A percentile compares a stretch with the other conserved stretches of the same genome.
These are phyloP conservation scores for Boletus subparvulus DNA, from an alignment of 768 basidiomycete genomes.

Conservation along the genomic window DNA sequence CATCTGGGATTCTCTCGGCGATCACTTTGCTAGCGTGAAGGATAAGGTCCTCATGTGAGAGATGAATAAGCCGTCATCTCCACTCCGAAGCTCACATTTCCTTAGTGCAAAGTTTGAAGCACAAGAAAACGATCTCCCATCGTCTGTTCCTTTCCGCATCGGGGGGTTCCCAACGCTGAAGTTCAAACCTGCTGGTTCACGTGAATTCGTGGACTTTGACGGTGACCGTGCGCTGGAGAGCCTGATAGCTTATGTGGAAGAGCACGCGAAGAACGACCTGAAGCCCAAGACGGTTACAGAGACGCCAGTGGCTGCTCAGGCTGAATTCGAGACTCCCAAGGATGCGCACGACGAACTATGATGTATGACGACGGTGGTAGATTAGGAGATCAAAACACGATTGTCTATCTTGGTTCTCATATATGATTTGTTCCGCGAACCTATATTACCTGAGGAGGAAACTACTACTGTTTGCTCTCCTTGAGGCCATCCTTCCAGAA, in stretches of 20 bases:
- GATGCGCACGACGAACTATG: conserved; percentile 31
- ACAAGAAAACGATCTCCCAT: conserved; percentile 93
- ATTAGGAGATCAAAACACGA: conserved; percentile 18
- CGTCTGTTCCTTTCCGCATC: conserved; percentile 83
- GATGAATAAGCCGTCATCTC: conserved; percentile 14
- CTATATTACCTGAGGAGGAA: background rate
- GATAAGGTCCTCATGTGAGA: conserved; percentile 75
- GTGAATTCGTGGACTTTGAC: conserved; percentile 88
- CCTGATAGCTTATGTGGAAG: conserved; percentile 79
- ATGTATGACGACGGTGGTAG: conserved; percentile 11
- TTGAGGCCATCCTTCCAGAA: conserved; percentile 97
- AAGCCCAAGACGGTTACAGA: conserved; percentile 35
- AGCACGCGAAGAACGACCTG: conserved; percentile 74
- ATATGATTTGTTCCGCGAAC: conserved; percentile 16
- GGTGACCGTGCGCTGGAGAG: conserved; percentile 90
- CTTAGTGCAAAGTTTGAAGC: conserved; percentile 93
- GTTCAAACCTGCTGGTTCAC: conserved; percentile 88
- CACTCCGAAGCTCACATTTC: conserved; percentile 9
- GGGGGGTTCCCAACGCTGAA: conserved; percentile 93
- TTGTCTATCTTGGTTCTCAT: conserved; percentile 23
- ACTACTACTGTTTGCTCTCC: conserved; percentile 61
- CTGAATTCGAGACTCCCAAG: conserved; percentile 26
- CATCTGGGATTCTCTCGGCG: conserved; percentile 87
- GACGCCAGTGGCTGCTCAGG: conserved; percentile 22
- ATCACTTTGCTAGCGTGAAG: conserved; percentile 74